Evolutionary conservation across 164 flowering plant genomes (phyloP).

Genomic region (Nymphaea colorata): DNA sequence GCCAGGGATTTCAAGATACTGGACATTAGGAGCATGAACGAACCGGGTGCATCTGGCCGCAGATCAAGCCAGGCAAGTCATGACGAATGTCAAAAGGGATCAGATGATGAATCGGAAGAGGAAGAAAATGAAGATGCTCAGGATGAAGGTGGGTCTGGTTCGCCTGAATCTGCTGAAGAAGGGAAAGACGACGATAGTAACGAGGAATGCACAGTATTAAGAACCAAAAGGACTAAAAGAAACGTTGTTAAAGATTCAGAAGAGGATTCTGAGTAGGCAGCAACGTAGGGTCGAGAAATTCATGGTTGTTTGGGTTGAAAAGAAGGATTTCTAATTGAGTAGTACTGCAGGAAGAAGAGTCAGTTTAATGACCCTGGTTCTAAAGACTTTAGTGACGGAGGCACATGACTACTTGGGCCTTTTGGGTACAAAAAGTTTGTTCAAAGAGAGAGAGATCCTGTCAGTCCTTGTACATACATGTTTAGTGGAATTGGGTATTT

Average conservation of each 20-base stretch:
- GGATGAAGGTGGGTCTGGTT: slow-evolving; percentile 20
- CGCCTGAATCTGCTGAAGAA: slow-evolving; percentile 21
- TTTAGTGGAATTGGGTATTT: no score
- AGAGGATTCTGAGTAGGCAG: slow-evolving; percentile 20
- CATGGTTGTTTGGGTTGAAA: no score
- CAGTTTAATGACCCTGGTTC: no score
- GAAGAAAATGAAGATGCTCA: not conserved
- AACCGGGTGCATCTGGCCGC: slow-evolving; percentile 26
- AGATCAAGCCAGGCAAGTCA: slow-evolving; percentile 12
- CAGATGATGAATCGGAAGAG: slow-evolving; percentile 28
- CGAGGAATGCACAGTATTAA: slow-evolving; percentile 15
- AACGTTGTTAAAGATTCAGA: slow-evolving; percentile 59
- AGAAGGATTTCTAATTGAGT: no score
- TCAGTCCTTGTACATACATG: no score
- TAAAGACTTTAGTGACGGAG: no score
- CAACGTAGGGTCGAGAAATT: no score
- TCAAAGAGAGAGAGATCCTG: no score
- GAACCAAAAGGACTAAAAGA: slow-evolving; percentile 34
- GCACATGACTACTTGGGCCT: no score
- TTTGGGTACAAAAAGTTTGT: no score
- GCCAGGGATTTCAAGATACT: slow-evolving; percentile 64
- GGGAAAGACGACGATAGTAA: slow-evolving; percentile 33
- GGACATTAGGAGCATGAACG: slow-evolving; percentile 12
- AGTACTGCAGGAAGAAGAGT: no score
- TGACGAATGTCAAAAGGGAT: slow-evolving; percentile 18